phyloP scores from a whole-genome alignment of 139 green algal genomes.

The Chlamydomonas schloesseri region DNA sequence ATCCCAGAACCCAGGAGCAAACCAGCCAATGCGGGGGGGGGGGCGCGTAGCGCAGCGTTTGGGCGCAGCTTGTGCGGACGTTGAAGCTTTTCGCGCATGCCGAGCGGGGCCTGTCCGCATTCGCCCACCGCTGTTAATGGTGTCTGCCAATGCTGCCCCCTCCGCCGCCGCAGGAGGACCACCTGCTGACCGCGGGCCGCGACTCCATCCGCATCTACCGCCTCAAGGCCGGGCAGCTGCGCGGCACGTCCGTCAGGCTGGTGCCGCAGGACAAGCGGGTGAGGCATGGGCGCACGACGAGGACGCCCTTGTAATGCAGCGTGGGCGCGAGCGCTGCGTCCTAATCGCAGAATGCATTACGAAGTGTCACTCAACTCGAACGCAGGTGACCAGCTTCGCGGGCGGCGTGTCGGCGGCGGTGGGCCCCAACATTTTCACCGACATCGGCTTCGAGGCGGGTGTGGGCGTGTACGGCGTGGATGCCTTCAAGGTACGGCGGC shows the following conservation, averaged over 20 bases:
- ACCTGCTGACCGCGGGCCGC: constrained; percentile 76
- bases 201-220: constrained; percentile 85
- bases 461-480: constrained; percentile 47
- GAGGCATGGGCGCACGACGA: not conserved
- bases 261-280: constrained; percentile 48
- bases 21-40: too few relatives aligned
- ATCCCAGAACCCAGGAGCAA: too few relatives aligned
- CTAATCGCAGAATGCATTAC: not conserved
- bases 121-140: too few relatives aligned
- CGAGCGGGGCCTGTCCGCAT: too few relatives aligned
- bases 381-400: constrained; percentile 48
- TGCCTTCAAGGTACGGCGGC: constrained; percentile 40
- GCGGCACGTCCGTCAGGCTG: constrained; percentile 70
- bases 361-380: too few relatives aligned
- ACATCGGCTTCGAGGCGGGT: constrained; percentile 81
- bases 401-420: constrained; percentile 50
- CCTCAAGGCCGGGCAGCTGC: constrained; percentile 75
- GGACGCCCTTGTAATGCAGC: too few relatives aligned
- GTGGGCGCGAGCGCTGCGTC: not conserved
- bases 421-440: constrained; percentile 83
- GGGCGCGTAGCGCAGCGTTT: too few relatives aligned
- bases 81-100: too few relatives aligned
- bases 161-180: constrained; percentile 59
- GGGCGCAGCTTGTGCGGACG: too few relatives aligned
- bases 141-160: too few relatives aligned